Evolutionary conservation across 2,329 filamentous ascomycete genomes (phyloP).

Genomic region (Aspergillus calidoustus): DNA sequence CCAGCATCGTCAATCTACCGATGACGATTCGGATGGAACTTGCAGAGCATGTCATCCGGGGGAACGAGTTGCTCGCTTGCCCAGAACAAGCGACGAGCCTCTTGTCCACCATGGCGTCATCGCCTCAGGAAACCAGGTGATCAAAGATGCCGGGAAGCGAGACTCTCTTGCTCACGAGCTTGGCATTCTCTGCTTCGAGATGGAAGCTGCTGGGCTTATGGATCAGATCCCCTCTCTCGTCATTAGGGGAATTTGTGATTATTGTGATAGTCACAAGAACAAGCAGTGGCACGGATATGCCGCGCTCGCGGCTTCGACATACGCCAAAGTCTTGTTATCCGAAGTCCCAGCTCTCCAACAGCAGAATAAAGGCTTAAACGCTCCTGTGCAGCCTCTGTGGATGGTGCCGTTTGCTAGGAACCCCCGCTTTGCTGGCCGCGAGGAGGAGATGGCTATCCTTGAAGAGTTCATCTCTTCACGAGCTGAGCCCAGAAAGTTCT

Average conservation of each 20-base stretch:
- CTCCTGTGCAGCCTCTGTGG: not conserved
- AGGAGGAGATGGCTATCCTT: not conserved
- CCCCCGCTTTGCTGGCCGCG: not conserved
- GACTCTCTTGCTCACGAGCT: slow-evolving; percentile 10
- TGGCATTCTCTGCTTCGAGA: slow-evolving; percentile 16
- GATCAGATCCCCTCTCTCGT: too few species aligned
- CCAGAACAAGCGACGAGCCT: not conserved
- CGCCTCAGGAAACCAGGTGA: slow-evolving; percentile 15
- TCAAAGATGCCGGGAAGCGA: slow-evolving; percentile 11
- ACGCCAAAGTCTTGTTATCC: not conserved
- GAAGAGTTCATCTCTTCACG: not conserved
- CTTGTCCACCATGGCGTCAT: slow-evolving; percentile 7
- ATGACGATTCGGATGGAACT: not conserved
- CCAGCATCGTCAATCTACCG: not conserved
- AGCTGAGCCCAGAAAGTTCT: slow-evolving; percentile 1
- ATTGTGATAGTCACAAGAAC: not conserved
- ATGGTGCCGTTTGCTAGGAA: slow-evolving; percentile 2
- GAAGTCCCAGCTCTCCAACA: not conserved
- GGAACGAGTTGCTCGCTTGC: slow-evolving; percentile 1
- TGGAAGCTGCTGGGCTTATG: not conserved
- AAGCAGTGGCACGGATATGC: slow-evolving; percentile 3
- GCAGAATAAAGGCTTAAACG: too few species aligned
- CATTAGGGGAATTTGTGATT: too few species aligned
- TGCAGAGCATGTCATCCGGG: not conserved
- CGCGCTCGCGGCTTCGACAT: not conserved